A percentile compares a stretch with the other conserved stretches of the same genome.
Conservation (phyloP, 257 asterid species). For the Forsythia viridissima region DNA sequence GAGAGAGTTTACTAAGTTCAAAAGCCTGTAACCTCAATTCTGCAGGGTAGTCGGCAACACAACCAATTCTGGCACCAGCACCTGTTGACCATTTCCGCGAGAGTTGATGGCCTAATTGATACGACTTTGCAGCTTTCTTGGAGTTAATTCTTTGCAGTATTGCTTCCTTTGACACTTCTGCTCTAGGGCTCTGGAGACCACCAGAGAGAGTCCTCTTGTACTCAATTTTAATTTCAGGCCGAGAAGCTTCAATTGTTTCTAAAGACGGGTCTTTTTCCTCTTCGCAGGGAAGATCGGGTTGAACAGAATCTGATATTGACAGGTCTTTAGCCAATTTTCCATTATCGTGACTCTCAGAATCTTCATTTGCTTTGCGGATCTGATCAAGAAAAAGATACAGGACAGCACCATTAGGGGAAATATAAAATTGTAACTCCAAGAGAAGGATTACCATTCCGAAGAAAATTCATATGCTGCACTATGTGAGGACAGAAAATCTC, state of each 20-base stretch:
- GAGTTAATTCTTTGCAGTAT: slow-evolving; percentile 79
- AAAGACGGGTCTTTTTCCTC: slow-evolving; percentile 25
- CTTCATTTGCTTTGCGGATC: slow-evolving; percentile 68
- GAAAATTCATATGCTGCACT: background rate
- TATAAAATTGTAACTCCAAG: background rate
- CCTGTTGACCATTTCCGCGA: slow-evolving; percentile 80
- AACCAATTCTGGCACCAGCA: slow-evolving; percentile 92
- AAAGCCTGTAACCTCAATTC: slow-evolving; percentile 84
- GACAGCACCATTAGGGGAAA: slow-evolving; percentile 6
- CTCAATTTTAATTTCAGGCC: slow-evolving; percentile 27
- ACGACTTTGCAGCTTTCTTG: slow-evolving; percentile 69
- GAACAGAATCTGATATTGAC: slow-evolving; percentile 32
- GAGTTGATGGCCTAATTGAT: slow-evolving; percentile 79
- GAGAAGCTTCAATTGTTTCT: slow-evolving; percentile 33
- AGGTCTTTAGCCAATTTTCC: slow-evolving; percentile 22
- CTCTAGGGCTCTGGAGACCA: slow-evolving; percentile 80
- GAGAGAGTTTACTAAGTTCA: slow-evolving; percentile 83
- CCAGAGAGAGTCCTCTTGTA: slow-evolving; percentile 87
- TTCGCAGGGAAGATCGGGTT: slow-evolving; percentile 32
- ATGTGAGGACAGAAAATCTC: background rate
- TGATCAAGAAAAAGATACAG: slow-evolving; percentile 27
- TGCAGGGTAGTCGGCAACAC: slow-evolving; percentile 82
- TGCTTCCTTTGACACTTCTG: slow-evolving; percentile 65
- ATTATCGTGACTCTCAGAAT: slow-evolving; percentile 44
- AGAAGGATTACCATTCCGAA: background rate